Percentiles rank a stretch among this genome's conserved stretches.
Evolutionary conservation across 2,329 filamentous ascomycete genomes (phyloP).

Genomic region (Epichloe sp.): DNA sequence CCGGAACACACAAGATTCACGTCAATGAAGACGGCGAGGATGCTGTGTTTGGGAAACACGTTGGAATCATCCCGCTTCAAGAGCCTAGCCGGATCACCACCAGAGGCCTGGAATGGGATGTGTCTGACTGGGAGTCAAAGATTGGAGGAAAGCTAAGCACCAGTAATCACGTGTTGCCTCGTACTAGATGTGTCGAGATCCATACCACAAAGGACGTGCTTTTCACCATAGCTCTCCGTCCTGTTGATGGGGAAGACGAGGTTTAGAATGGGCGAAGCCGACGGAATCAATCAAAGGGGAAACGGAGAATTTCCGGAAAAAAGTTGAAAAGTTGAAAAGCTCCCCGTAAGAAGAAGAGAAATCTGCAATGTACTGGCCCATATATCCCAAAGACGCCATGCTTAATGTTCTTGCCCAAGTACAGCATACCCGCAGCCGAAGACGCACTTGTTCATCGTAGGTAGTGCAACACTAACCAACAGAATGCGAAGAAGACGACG

Average conservation of each 20-base stretch:
- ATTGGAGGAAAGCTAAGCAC: slow-evolving; percentile 66
- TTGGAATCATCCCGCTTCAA: slow-evolving; percentile 76
- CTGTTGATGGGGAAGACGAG: slow-evolving; percentile 22
- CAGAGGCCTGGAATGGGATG: slow-evolving; percentile 80
- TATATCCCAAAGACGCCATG: slow-evolving; percentile 8
- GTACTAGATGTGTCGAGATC: slow-evolving; percentile 47
- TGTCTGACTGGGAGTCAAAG: slow-evolving; percentile 63
- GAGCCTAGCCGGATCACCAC: slow-evolving; percentile 71
- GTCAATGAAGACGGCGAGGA: slow-evolving; percentile 39
- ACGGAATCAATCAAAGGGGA: background rate
- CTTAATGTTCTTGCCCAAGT: slow-evolving; percentile 2
- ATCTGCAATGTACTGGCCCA: slow-evolving; percentile 3
- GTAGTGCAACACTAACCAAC: slow-evolving; percentile 80
- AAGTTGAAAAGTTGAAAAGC: background rate
- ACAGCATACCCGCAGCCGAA: background rate
- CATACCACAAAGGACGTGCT: slow-evolving; percentile 51
- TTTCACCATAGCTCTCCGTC: slow-evolving; percentile 57
- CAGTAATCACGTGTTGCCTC: slow-evolving; percentile 59
- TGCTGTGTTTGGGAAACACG: slow-evolving; percentile 57
- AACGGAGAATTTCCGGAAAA: background rate
- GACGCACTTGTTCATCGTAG: slow-evolving; percentile 35
- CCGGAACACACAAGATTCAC: slow-evolving; percentile 53
- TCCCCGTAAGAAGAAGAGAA: slow-evolving; percentile 3
- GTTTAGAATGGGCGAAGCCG: background rate
- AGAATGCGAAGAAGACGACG: slow-evolving; percentile 77